Base-by-base conservation (phyloP, 495 filamentous ascomycete species). In the Penicillium verhagenii region DNA sequence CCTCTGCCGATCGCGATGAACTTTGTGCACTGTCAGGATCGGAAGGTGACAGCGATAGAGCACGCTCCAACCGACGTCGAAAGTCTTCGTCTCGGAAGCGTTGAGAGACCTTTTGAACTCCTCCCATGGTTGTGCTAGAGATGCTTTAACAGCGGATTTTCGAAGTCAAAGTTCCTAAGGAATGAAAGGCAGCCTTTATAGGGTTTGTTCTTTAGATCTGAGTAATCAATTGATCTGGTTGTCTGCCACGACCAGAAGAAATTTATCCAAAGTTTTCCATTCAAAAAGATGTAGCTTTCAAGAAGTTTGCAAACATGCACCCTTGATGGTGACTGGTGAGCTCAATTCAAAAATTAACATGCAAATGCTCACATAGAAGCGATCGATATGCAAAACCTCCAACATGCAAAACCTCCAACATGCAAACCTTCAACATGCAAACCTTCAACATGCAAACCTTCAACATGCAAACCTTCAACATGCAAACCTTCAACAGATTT, bases 1-100 rank as follows among this genome's bases (percentile, higher is more conserved):
- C 5, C 31, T 26, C 44, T 47, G 25, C 10, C 44, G 8, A 35
- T 35, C 31, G 31, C 31, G 31, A 35, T 35, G 13, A n/a, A 14
- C 31, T 35, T 35, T 35, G 31, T 47, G 16, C 24, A 29, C 19
- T 47, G 16, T 29, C 19, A n/a, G 44, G 31, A 28, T 47, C 44
- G 44, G 44, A 47, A 19, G 44, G 19, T 31, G 24, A 47, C 11
- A 47, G 20, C n/a, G 44, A 47, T 29, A 47, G 19, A 28, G 44
- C 44, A 29, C 44, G 44, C 29, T 31, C 29, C 11, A 47, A 29
- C 29, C 44, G 16, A 29, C 44, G n/a, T n/a, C 44, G 44, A 26
- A 47, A 47, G 13, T 47, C n/a, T 31, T 31, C n/a, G 3, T 28
- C 3, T 24, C 18, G 44, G 10, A 14, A 2, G 13, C 13, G 31